phyloP scores from a whole-genome alignment of 225 moss, liverwort and hornwort genomes.

The Bryoerythrophyllum caledonicum region DNA sequence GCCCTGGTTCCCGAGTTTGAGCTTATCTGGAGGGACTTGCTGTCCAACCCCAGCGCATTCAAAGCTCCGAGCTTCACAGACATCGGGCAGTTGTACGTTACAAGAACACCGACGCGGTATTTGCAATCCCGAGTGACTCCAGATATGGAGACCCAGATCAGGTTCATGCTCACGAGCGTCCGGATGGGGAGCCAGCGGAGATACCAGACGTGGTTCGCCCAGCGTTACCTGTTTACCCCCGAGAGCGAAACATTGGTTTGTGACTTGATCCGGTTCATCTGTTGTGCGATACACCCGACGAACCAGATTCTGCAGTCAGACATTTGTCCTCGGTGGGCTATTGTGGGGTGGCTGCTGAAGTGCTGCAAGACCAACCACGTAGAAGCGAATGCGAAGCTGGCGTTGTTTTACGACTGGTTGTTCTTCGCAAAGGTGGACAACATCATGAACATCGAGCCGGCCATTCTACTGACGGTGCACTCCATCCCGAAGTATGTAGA shows the following conservation, averaged over 20 bases:
- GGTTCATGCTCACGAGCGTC: slow-evolving; percentile 94
- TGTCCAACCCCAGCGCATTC: slow-evolving; percentile 79
- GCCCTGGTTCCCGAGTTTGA: slow-evolving; percentile 93
- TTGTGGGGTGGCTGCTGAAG: slow-evolving; percentile 96
- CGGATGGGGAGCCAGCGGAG: slow-evolving; percentile 95
- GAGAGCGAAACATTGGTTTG: slow-evolving; percentile 98
- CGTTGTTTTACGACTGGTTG: slow-evolving; percentile 96
- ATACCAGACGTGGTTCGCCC: slow-evolving; percentile 98
- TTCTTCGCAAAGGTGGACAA: slow-evolving; percentile 92
- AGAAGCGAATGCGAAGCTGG: slow-evolving; percentile 97
- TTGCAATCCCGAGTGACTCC: slow-evolving; percentile 91
- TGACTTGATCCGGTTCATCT: slow-evolving; percentile 91
- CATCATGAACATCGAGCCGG: slow-evolving; percentile 99
- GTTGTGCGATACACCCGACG: slow-evolving; percentile 92
- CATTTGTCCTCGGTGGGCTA: slow-evolving; percentile 96
- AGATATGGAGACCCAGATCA: slow-evolving; percentile 93
- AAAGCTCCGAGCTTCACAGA: slow-evolving; percentile 85
- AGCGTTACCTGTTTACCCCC: slow-evolving; percentile 77
- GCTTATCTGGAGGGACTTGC: slow-evolving; percentile 81
- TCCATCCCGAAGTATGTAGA: slow-evolving; percentile 99
- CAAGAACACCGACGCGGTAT: slow-evolving; percentile 88
- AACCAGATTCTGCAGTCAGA: slow-evolving; percentile 99
- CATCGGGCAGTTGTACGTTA: slow-evolving; percentile 83
- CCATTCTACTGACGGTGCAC: slow-evolving; percentile 89
- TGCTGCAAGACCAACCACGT: slow-evolving; percentile 97